Conservation (phyloP, 1,139 yeast genomes). For the Yamadazyma atmosphaerica region DNA sequence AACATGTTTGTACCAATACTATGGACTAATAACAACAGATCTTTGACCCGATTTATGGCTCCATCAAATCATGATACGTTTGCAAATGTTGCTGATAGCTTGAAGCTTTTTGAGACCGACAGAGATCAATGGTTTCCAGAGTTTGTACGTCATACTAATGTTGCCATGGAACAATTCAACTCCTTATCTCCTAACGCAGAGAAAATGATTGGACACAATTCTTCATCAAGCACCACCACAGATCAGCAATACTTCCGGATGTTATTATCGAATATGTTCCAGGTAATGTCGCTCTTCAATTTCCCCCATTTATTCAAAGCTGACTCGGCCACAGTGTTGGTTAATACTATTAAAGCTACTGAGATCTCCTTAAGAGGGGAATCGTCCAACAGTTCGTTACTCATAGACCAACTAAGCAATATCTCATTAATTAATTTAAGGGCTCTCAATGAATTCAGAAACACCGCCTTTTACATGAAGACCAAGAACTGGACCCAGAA, state of each 20-base stretch:
- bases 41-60: constrained; percentile 23
- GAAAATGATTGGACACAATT: constrained; percentile 25
- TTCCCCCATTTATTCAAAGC: constrained; percentile 43
- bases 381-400: constrained; percentile 33
- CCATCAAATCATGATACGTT: background rate
- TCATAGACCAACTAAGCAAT: constrained; percentile 60
- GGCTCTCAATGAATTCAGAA: constrained; percentile 47
- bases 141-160: constrained; percentile 21
- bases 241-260: constrained; percentile 29
- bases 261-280: constrained; percentile 37
- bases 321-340: constrained; percentile 39
- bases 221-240: constrained; percentile 10
- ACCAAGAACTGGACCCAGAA: constrained; percentile 29
- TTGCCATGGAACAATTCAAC: constrained; percentile 26
- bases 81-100: constrained; percentile 13
- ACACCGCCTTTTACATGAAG: constrained; percentile 34
- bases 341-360: constrained; percentile 58
- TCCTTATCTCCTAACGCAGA: constrained; percentile 27
- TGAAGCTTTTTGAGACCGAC: constrained; percentile 10
- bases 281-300: constrained; percentile 34
- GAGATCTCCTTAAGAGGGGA: constrained; percentile 71
- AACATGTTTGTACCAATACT: constrained; percentile 80
- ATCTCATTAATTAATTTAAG: constrained; percentile 61
- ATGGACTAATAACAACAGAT: constrained; percentile 43
- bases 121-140: constrained; percentile 28